phyloP scores from a whole-genome alignment of 345 rosid genomes.

The Hypericum androsaemum region DNA sequence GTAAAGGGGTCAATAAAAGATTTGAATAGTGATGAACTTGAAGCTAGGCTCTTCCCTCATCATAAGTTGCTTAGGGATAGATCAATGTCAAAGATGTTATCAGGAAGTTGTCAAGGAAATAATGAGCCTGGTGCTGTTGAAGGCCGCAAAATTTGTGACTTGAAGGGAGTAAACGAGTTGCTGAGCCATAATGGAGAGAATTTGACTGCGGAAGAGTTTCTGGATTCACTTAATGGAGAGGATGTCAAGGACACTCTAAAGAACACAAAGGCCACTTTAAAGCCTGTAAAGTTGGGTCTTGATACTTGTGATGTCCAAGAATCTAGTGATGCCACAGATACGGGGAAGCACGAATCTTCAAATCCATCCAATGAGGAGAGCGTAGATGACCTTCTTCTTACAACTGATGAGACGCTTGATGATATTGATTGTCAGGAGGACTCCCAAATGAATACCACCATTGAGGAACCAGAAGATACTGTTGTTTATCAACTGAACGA shows the following conservation, averaged over 20 bases:
- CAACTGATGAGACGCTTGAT: conserved; percentile 65
- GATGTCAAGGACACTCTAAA: conserved; percentile 15
- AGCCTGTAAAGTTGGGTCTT: conserved; percentile 17
- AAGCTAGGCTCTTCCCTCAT: conserved; percentile 93
- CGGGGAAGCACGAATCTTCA: conserved; percentile 33
- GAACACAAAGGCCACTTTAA: conserved; percentile 13
- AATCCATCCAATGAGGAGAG: conserved; percentile 21
- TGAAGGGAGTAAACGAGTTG: conserved; percentile 32
- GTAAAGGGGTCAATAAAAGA: conserved; percentile 42
- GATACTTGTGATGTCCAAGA: conserved; percentile 45
- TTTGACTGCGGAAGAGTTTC: conserved; percentile 44
- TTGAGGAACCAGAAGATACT: conserved; percentile 49
- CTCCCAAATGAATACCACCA: conserved; percentile 25
- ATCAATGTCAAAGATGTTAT: conserved; percentile 28
- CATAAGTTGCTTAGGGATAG: conserved; percentile 72
- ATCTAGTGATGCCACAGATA: conserved; percentile 35
- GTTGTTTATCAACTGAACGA: conserved; percentile 41
- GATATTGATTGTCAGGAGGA: conserved; percentile 78
- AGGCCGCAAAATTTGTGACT: conserved; percentile 7
- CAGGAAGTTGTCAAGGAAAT: conserved; percentile 20
- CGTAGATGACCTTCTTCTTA: conserved; percentile 40
- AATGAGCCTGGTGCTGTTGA: conserved; percentile 15
- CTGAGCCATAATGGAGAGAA: conserved; percentile 38
- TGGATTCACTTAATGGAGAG: conserved; percentile 46
- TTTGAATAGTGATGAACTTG: conserved; percentile 57